Base-by-base conservation (phyloP, 768 basidiomycete species). In the Collybia sp. region DNA sequence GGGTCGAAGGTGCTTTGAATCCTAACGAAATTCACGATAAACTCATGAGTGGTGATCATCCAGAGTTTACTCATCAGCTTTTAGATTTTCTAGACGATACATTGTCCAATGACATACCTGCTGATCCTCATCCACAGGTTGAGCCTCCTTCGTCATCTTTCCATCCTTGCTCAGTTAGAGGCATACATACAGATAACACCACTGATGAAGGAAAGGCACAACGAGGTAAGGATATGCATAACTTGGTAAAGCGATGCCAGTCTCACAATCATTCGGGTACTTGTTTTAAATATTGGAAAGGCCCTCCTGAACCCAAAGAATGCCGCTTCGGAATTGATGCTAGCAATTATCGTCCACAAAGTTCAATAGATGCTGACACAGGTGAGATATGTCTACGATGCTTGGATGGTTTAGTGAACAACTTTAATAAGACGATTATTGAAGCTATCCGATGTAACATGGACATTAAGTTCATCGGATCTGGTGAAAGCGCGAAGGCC, bases 381-480 rank as follows among this genome's bases (percentile, higher is more conserved):
- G 69, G 66, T 1, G 60, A 65, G 18, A 19, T 75, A 0, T 40
- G 11, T 12, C 40, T 73, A 0, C 52, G 59, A 1, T 59, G 62
- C 32, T 36, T 72, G 0, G 62, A 77, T 57, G 66, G 70, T 0
- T 19, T 69, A 40, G 68, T 76, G 0, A 76, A 75, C 38, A 65
- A 72, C 43, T 76, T 69, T 45, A 75, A 75, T 53, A 43, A 39
- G 0, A 68, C 63, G 0, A 72, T 76, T 1, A 8, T 74, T 1
- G 33, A 59, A n/a, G 52, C 56, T 0, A 46, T 75, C 0, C 46
- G 64, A 0, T 69, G 69, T 38, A 77, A 77, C 43, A 73, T 72
- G 66, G 75, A 77, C 43, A 69, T 77, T 1, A 71, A 75, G 46
- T 72, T 65, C 37, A 65, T 77, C 12, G 64, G 63, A 0, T 73